Percentiles rank a stretch among this genome's conserved stretches.
Evolutionary conservation across 139 green algal genomes (phyloP).

Genomic region (Asterochloris sp.): DNA sequence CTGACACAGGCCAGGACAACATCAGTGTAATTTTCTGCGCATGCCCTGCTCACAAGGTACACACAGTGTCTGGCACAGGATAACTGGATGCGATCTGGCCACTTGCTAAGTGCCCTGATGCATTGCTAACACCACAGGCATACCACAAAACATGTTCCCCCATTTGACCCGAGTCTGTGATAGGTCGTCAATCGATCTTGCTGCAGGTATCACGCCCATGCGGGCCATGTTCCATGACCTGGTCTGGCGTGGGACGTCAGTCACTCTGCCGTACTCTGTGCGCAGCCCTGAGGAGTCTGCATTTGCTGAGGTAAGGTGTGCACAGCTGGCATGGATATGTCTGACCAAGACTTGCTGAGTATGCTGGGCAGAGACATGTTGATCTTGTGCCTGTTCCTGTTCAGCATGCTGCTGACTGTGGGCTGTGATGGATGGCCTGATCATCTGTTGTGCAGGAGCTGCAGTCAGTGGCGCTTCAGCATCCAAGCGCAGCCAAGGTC

Average conservation of each 20-base stretch:
- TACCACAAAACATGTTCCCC: not conserved
- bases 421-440: too few species aligned
- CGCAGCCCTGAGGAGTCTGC: not conserved
- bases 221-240: conserved; percentile 22
- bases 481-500: too few species aligned
- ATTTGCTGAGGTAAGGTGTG: not conserved
- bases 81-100: not conserved
- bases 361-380: too few species aligned
- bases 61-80: not conserved
- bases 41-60: not conserved
- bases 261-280: not conserved
- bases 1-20: not conserved
- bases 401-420: too few species aligned
- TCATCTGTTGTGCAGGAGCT: too few species aligned
- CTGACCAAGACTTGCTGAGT: too few species aligned
- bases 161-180: not conserved
- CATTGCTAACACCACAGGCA: not conserved
- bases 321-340: too few species aligned
- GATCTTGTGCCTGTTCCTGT: too few species aligned
- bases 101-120: not conserved
- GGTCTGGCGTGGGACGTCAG: too few species aligned
- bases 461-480: too few species aligned
- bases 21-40: not conserved
- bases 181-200: too few species aligned
- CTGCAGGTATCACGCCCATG: conserved; percentile 31